Conservation (phyloP, 257 asterid genomes). For the Salvia miltiorrhiza region DNA sequence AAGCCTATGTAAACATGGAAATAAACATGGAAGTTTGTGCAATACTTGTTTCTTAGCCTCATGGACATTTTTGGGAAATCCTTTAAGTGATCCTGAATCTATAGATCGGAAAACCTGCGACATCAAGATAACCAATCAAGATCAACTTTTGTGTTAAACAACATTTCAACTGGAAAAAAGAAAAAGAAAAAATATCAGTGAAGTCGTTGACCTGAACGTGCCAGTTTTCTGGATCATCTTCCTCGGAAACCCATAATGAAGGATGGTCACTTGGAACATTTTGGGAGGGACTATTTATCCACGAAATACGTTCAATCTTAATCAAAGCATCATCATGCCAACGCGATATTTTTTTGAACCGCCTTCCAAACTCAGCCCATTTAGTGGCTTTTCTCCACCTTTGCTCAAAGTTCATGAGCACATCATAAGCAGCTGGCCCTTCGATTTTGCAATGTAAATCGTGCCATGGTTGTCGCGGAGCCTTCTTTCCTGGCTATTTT, state of each 20-base stretch:
- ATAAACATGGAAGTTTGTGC: neutral
- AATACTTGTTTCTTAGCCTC: slow-evolving; percentile 59
- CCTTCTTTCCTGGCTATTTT: slow-evolving; percentile 70
- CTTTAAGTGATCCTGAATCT: slow-evolving; percentile 92
- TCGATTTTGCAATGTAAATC: slow-evolving; percentile 94
- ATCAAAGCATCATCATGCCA: slow-evolving; percentile 92
- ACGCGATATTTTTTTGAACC: slow-evolving; percentile 61
- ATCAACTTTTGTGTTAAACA: slow-evolving; percentile 2
- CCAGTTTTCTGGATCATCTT: slow-evolving; percentile 90
- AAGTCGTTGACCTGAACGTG: slow-evolving; percentile 73
- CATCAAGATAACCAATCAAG: slow-evolving; percentile 8
- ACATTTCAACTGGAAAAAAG: neutral
- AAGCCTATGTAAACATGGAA: neutral
- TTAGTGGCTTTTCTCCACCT: slow-evolving; percentile 90
- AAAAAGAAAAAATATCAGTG: neutral
- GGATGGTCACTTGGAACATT: slow-evolving; percentile 56
- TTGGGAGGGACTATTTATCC: slow-evolving; percentile 78
- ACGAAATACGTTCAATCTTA: slow-evolving; percentile 84
- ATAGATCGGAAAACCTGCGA: slow-evolving; percentile 86
- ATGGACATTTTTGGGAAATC: slow-evolving; percentile 72
- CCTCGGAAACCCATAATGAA: slow-evolving; percentile 61
- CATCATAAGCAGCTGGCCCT: slow-evolving; percentile 98
- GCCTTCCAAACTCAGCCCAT: slow-evolving; percentile 82
- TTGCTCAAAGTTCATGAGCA: slow-evolving; percentile 94
- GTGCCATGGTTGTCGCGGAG: slow-evolving; percentile 96